Evolutionary conservation across 2,329 filamentous ascomycete genomes (phyloP).

Genomic region (Tolypocladium inflatum): DNA sequence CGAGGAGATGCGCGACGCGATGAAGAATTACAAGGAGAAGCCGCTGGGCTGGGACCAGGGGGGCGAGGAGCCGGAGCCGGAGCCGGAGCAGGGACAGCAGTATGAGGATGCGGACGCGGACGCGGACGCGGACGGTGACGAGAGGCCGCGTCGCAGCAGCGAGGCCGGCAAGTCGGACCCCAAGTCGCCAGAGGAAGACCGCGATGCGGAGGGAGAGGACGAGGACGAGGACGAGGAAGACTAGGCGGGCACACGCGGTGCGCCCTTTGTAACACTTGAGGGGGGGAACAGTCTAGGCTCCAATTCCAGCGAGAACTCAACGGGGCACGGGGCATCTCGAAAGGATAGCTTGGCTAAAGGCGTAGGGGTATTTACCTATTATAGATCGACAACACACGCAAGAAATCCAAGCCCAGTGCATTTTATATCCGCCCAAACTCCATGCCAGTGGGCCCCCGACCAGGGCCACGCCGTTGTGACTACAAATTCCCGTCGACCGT

Average conservation of each 20-base stretch:
- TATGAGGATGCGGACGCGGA: slow-evolving; percentile 17
- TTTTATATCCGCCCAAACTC: neutral
- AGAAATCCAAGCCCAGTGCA: neutral
- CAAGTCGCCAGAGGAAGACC: slow-evolving; percentile 21
- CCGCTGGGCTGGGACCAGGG: slow-evolving; percentile 39
- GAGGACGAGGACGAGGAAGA: slow-evolving; percentile 24
- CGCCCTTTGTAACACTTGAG: neutral
- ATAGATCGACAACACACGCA: neutral
- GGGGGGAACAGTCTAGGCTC: neutral
- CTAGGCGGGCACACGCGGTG: neutral
- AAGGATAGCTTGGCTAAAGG: neutral
- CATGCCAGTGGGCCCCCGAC: neutral
- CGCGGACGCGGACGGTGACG: slow-evolving; percentile 3
- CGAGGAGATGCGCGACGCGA: slow-evolving; percentile 41
- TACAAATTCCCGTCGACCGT: neutral
- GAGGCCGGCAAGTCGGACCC: slow-evolving; percentile 13
- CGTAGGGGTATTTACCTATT: neutral
- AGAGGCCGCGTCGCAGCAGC: slow-evolving; percentile 8
- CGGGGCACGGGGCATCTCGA: neutral
- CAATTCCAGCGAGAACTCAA: neutral
- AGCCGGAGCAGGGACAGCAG: slow-evolving; percentile 13
- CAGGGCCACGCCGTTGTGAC: neutral
- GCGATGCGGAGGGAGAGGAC: slow-evolving; percentile 38
- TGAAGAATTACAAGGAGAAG: slow-evolving; percentile 42
- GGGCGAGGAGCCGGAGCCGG: slow-evolving; percentile 23